Evolutionary conservation across 1,284 basidiomycete genomes (phyloP).

Genomic region (Puccinia triticina): DNA sequence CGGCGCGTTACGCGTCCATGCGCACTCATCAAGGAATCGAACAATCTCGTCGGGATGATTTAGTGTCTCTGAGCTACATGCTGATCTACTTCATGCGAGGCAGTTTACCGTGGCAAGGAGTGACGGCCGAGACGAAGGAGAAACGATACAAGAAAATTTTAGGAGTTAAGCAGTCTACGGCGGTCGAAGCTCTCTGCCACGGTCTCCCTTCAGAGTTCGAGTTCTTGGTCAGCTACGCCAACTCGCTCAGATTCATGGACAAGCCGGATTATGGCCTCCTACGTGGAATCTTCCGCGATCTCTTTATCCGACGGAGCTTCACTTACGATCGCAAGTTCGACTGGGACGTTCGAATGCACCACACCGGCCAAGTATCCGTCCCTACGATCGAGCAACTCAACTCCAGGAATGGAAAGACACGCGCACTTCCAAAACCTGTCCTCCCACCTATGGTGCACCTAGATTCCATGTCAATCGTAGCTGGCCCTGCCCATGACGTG

Average conservation of each 20-base stretch:
- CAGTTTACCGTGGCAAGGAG: constrained; percentile 27
- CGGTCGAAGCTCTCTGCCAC: background rate
- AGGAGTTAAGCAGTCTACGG: background rate
- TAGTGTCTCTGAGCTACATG: constrained; percentile 93
- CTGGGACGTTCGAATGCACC: constrained; percentile 12
- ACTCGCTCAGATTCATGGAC: constrained; percentile 43
- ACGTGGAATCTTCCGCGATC: constrained; percentile 39
- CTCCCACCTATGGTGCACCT: background rate
- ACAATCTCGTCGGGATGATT: constrained; percentile 91
- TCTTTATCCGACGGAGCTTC: constrained; percentile 33
- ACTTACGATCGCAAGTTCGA: constrained; percentile 50
- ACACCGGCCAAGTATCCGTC: background rate
- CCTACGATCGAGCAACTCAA: background rate
- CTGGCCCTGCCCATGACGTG: background rate
- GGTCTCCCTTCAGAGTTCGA: constrained; percentile 35
- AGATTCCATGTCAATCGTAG: background rate
- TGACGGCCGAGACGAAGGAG: background rate
- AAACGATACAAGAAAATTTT: background rate
- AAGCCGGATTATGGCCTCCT: constrained; percentile 49
- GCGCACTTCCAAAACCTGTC: background rate
- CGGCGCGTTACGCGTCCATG: constrained; percentile 98
- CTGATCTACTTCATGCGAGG: constrained; percentile 38
- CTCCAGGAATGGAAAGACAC: background rate
- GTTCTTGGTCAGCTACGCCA: constrained; percentile 44
- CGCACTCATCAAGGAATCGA: constrained; percentile 98